These are phyloP conservation scores for Iberis pinnata DNA, from an alignment of 345 rosid genomes.

Conservation along the genomic window DNA sequence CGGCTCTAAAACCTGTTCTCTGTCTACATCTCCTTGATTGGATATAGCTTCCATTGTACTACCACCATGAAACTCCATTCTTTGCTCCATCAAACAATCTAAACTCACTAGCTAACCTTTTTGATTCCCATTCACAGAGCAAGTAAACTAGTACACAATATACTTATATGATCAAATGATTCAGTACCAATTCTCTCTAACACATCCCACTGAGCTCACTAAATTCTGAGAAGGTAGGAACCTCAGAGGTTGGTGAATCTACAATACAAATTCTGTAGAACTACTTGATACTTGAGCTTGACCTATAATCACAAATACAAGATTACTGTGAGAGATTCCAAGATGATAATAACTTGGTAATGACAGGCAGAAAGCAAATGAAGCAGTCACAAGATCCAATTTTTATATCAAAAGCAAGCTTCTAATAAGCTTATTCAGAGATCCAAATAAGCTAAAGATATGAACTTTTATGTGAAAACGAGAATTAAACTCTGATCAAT, in stretches of 20 bases:
- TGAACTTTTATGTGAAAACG: conserved; percentile 14
- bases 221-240: conserved; percentile 6
- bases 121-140: conserved; percentile 28
- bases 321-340: background rate
- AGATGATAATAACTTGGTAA: background rate
- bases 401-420: no score
- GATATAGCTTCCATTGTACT: conserved; percentile 22
- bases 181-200: conserved; percentile 3
- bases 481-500: background rate
- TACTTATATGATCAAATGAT: conserved; percentile 1
- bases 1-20: conserved; percentile 36
- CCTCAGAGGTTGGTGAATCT: background rate
- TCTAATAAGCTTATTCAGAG: no score
- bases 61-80: conserved; percentile 42
- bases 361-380: no score
- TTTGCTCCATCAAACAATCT: conserved; percentile 32
- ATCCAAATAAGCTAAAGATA: no score
- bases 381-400: no score
- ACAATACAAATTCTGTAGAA: conserved; percentile 3
- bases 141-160: conserved; percentile 18
- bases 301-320: conserved; percentile 23
- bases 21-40: conserved; percentile 30
- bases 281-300: conserved; percentile 9
- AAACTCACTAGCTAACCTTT: conserved; percentile 16
- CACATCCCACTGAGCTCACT: background rate